These are phyloP conservation scores for Amanita polypyramis DNA, from an alignment of 768 basidiomycete genomes.

Conservation along the genomic window DNA sequence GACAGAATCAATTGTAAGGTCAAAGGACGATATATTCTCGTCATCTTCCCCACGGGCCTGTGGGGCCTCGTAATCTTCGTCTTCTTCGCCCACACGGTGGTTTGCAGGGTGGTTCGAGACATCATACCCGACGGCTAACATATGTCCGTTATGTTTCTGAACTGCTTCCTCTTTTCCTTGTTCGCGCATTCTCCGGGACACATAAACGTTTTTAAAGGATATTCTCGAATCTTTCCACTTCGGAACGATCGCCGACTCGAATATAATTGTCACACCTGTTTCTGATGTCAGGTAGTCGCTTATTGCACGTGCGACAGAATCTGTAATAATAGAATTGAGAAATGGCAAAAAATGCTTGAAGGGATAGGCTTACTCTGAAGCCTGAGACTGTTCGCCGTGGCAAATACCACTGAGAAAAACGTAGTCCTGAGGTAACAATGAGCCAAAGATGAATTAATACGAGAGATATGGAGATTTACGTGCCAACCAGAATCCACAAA, in stretches of 20 bases:
- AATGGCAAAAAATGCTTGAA: not conserved
- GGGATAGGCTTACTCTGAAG: conserved; percentile 54
- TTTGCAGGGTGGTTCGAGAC: conserved; percentile 68
- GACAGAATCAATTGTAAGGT: conserved; percentile 87
- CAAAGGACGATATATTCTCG: conserved; percentile 80
- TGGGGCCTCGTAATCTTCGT: conserved; percentile 41
- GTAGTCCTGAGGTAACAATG: conserved; percentile 56
- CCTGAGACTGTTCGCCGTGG: conserved; percentile 77
- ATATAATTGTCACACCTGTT: conserved; percentile 90
- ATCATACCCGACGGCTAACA: conserved; percentile 62
- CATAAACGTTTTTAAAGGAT: conserved; percentile 93
- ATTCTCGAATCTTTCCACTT: conserved; percentile 95
- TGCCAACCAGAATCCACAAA: conserved; percentile 91
- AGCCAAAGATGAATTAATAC: not conserved
- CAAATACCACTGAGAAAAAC: conserved; percentile 90
- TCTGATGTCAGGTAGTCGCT: conserved; percentile 90
- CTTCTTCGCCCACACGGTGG: conserved; percentile 41
- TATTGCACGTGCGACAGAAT: conserved; percentile 76
- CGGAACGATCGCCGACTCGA: conserved; percentile 96
- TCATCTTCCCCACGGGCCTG: conserved; percentile 36
- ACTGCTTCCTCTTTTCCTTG: conserved; percentile 10
- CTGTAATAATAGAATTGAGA: conserved; percentile 24
- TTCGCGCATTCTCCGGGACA: conserved; percentile 64
- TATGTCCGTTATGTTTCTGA: conserved; percentile 28
- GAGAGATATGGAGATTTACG: conserved; percentile 38